A percentile compares a stretch with the other conserved stretches of the same genome.
Evolutionary conservation across 106 monocot genomes (phyloP).

Genomic region (Phalaenopsis aphrodite): DNA sequence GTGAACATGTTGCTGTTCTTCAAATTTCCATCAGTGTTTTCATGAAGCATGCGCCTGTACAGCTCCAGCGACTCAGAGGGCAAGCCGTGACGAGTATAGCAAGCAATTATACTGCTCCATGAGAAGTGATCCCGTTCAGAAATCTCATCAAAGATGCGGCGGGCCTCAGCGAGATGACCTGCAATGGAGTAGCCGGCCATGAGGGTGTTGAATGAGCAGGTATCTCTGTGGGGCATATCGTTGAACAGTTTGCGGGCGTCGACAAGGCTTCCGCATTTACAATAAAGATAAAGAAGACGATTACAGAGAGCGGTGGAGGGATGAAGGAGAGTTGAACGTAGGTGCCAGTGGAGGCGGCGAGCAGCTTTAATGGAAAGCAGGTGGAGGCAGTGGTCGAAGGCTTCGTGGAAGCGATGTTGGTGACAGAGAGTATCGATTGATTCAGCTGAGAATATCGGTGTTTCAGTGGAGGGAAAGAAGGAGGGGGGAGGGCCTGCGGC

Average conservation of each 20-base stretch:
- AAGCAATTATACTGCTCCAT: conserved; percentile 17
- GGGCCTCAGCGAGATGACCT: conserved; percentile 11
- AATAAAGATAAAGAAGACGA: conserved; percentile 16
- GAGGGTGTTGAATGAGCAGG: conserved; percentile 18
- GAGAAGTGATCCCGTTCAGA: conserved; percentile 17
- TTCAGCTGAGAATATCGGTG: background rate
- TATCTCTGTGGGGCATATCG: conserved; percentile 12
- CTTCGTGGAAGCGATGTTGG: conserved; percentile 13
- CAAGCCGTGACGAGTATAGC: conserved; percentile 2
- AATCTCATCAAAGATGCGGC: conserved; percentile 11
- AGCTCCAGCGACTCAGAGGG: conserved; percentile 11
- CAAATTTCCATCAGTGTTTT: background rate
- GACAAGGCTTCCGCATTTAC: conserved; percentile 8
- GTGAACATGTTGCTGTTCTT: conserved; percentile 6
- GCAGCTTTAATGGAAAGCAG: conserved; percentile 8
- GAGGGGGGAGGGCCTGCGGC: background rate
- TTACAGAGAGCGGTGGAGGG: background rate
- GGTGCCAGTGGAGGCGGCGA: conserved; percentile 13
- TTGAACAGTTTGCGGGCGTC: conserved; percentile 15
- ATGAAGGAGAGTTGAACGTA: background rate
- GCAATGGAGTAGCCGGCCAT: conserved; percentile 12
- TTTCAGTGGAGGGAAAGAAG: background rate
- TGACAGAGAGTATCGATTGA: conserved; percentile 1
- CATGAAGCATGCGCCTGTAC: conserved; percentile 9
- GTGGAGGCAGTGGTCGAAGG: conserved; percentile 16